Conservation (phyloP, 1,284 basidiomycete genomes). For the Ceratorhiza oryzae-sativae region DNA sequence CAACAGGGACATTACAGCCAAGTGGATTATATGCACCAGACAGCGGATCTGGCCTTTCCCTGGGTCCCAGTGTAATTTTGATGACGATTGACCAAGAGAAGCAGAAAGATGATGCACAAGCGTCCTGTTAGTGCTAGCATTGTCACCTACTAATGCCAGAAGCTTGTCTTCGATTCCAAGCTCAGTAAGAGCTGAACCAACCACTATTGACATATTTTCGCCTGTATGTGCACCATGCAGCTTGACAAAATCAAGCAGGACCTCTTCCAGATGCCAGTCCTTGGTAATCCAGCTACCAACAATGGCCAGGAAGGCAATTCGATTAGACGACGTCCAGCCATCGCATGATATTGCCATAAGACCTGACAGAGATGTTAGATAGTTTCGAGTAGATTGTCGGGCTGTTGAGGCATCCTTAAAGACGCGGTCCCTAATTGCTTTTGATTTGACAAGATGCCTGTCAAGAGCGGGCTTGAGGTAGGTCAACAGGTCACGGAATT, state of each 20-base stretch:
- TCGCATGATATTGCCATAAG: conserved; percentile 37
- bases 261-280: conserved; percentile 33
- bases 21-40: conserved; percentile 34
- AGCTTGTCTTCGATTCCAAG: conserved; percentile 5
- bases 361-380: background rate
- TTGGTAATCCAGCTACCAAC: conserved; percentile 28
- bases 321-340: conserved; percentile 34
- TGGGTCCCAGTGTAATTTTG: background rate
- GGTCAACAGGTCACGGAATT: background rate
- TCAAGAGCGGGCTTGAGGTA: conserved; percentile 5
- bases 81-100: background rate
- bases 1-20: conserved; percentile 22
- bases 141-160: background rate
- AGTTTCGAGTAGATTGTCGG: background rate
- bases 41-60: conserved; percentile 11
- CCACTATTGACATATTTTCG: conserved; percentile 10
- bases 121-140: background rate
- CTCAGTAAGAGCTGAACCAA: conserved; percentile 8
- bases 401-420: background rate
- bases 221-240: conserved; percentile 28
- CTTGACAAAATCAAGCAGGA: conserved; percentile 33
- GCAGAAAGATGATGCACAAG: background rate
- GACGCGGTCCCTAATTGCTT: background rate
- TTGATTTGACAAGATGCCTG: background rate
- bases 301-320: conserved; percentile 35